These are phyloP conservation scores for Medicago arabica DNA, from an alignment of 306 rosid genomes.

Conservation along the genomic window DNA sequence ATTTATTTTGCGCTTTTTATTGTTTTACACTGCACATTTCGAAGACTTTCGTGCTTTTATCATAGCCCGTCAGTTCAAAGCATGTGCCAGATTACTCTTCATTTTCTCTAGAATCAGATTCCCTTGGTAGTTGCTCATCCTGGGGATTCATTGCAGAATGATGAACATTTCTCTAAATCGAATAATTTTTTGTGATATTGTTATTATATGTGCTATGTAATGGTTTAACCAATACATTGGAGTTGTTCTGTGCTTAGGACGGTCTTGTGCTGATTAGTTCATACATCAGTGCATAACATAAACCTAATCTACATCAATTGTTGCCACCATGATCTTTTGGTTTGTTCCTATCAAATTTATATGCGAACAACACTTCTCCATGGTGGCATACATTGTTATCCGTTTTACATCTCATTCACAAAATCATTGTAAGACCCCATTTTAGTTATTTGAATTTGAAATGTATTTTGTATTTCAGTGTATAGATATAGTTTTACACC, in stretches of 20 bases:
- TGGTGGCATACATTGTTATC: constrained; percentile 45
- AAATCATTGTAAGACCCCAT: no score
- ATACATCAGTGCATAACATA: constrained; percentile 61
- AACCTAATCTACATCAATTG: constrained; percentile 64
- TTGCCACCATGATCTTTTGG: constrained; percentile 42
- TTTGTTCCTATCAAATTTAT: constrained; percentile 9
- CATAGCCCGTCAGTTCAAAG: constrained; percentile 66
- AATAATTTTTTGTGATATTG: background rate
- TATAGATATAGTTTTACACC: no score
- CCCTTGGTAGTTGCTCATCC: constrained; percentile 31
- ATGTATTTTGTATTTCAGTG: no score
- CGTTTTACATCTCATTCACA: no score
- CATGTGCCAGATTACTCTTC: constrained; percentile 66
- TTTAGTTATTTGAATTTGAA: no score
- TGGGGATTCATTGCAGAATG: constrained; percentile 53
- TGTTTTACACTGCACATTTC: constrained; percentile 54
- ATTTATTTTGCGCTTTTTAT: background rate
- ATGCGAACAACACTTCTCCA: constrained; percentile 20
- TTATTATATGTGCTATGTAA: background rate
- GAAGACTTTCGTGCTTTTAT: constrained; percentile 68
- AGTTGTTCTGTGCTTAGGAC: constrained; percentile 62
- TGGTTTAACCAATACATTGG: background rate
- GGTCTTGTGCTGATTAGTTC: constrained; percentile 63
- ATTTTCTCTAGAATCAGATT: constrained; percentile 35
- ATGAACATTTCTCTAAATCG: constrained; percentile 44